Evolutionary conservation across 495 filamentous ascomycete genomes (phyloP).

Genomic region (Talaromyces wortmannii): DNA sequence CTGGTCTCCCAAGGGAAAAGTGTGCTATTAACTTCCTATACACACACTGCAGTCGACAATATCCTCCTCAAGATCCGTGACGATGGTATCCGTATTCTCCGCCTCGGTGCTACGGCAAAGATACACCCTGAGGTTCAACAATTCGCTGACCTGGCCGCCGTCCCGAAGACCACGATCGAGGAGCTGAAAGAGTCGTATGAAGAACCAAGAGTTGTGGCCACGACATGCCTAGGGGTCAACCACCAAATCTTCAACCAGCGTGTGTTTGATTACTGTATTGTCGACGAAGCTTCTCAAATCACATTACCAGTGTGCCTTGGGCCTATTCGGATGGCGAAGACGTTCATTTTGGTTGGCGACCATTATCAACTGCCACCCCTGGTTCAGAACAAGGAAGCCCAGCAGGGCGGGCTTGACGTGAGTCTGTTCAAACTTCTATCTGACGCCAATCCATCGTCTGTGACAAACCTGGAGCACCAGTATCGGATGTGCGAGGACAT

Average conservation of each 20-base stretch:
- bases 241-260: constrained; percentile 84
- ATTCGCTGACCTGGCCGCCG: constrained; percentile 71
- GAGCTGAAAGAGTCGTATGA: constrained; percentile 79
- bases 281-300: constrained; percentile 96
- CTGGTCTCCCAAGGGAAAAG: constrained; percentile 85
- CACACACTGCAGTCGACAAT: constrained; percentile 95
- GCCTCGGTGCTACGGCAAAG: constrained; percentile 76
- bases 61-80: constrained; percentile 85
- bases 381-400: constrained; percentile 85
- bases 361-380: constrained; percentile 93
- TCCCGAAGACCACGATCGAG: constrained; percentile 65
- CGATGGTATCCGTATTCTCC: constrained; percentile 72
- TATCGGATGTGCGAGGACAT: constrained; percentile 98
- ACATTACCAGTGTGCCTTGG: constrained; percentile 91
- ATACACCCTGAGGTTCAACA: constrained; percentile 78
- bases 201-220: constrained; percentile 80
- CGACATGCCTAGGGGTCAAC: constrained; percentile 86
- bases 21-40: constrained; percentile 89
- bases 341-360: constrained; percentile 91
- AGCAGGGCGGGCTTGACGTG: constrained; percentile 79
- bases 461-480: constrained; percentile 88
- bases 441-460: constrained; percentile 76
- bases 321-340: constrained; percentile 87
- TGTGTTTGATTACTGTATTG: constrained; percentile 95
- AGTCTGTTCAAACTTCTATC: constrained; percentile 91